These are phyloP conservation scores for Flaveria sonorensis DNA, from an alignment of 129 eudicot species.

Conservation along the genomic window DNA sequence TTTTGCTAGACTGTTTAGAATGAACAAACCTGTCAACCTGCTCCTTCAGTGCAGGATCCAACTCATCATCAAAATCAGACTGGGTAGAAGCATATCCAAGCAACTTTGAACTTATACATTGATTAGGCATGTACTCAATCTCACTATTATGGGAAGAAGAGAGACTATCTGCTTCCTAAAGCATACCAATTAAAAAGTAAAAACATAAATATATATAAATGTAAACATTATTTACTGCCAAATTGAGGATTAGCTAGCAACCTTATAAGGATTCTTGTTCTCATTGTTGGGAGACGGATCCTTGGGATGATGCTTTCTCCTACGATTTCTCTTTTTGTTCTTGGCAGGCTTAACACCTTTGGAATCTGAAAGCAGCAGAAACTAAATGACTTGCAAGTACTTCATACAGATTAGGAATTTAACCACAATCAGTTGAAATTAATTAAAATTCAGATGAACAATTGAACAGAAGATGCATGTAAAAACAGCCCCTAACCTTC, in stretches of 20 bases:
- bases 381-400: constrained; percentile 7
- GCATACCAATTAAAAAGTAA: not conserved
- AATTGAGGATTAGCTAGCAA: constrained; percentile 20
- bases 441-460: not conserved
- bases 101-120: constrained; percentile 34
- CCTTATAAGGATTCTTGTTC: constrained; percentile 49
- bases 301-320: constrained; percentile 53
- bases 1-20: not conserved
- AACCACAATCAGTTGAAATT: not conserved
- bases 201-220: not conserved
- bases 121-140: constrained; percentile 37
- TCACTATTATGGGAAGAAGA: constrained; percentile 45
- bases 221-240: not conserved
- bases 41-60: constrained; percentile 69
- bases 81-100: constrained; percentile 42
- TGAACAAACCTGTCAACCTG: constrained; percentile 61
- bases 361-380: constrained; percentile 46
- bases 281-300: constrained; percentile 35
- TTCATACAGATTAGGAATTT: not conserved
- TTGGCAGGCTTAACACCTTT: constrained; percentile 51
- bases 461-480: not conserved
- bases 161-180: constrained; percentile 38
- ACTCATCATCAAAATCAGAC: constrained; percentile 63
- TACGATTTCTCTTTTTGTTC: constrained; percentile 61
- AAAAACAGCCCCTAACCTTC: constrained; percentile 46